Base-by-base conservation (phyloP, 306 rosid species). In the Nissolia schottii region DNA sequence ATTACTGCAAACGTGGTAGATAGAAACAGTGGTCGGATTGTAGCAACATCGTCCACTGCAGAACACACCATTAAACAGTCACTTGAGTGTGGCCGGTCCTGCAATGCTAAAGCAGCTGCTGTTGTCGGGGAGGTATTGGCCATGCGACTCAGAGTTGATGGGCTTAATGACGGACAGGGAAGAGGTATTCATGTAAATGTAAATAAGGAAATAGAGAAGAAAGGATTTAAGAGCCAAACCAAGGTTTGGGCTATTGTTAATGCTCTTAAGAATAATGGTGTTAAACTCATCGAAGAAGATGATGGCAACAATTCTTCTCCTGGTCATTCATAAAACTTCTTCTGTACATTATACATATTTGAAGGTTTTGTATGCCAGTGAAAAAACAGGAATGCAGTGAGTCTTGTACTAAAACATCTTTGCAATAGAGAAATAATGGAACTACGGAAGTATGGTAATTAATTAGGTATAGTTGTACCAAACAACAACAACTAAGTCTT, bases 61-160 rank as follows among this genome's bases (percentile, higher is more conserved):
- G 99, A 94, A 77, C 97, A 79, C 35, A 54, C 81, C 68, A 84
- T 94, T 59, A 91, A 94, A 82, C 82, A 70, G 68, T 87, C 97
- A 4, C 89, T 94, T 2, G 97, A 94, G 80, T 91, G 97, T 24
- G 88, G 93, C 43, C 82, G 95, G 35, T 84, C 96, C 28, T 89
- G 96, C 77, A 91, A 94, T 14, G 97, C 99, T 5, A 94, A 94
- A 82, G 93, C 99, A 20, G 99, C 93, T 5, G 37, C 84, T 13
- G 76, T 86, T 74, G 96, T 94, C 38, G 97, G 97, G 31, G 99
- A 91, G 80, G 96, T 94, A 51, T 70, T 94, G 85, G 97, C 96
- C 4, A 84, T 84, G 85, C 74, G 96, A 64, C 99, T 91, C 54
- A 89, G 87, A 80, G 97, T 89, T 41, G 97, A 89, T 43, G 96